These are phyloP conservation scores for Talaromyces wortmannii DNA, from an alignment of 495 filamentous ascomycete genomes.

Conservation along the genomic window DNA sequence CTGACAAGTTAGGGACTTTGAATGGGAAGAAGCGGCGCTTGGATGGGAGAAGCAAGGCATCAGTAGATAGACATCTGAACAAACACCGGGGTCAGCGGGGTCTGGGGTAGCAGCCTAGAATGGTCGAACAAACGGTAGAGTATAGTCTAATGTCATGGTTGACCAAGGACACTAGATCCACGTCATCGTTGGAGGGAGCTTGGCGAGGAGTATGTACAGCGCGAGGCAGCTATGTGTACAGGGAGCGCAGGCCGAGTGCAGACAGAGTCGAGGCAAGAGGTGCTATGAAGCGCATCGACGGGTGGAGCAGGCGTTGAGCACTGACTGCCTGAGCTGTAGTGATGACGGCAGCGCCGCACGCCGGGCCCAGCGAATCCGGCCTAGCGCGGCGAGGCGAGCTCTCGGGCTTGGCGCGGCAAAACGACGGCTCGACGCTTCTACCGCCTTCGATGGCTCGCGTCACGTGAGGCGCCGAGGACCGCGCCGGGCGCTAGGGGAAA, in stretches of 20 bases:
- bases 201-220: background rate
- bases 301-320: too few relatives aligned
- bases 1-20: constrained; percentile 67
- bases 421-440: constrained; percentile 16
- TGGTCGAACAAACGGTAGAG: constrained; percentile 24
- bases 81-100: background rate
- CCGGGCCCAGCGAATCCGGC: too few relatives aligned
- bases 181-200: constrained; percentile 6
- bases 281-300: too few relatives aligned
- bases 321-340: too few relatives aligned
- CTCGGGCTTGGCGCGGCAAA: background rate
- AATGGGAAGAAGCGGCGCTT: constrained; percentile 71
- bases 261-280: too few relatives aligned
- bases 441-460: constrained; percentile 28
- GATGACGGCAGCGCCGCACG: too few relatives aligned
- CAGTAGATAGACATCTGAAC: constrained; percentile 48
- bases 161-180: constrained; percentile 9
- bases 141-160: constrained; percentile 41
- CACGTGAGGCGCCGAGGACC: constrained; percentile 1
- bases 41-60: constrained; percentile 51
- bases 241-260: too few relatives aligned
- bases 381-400: too few relatives aligned
- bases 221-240: background rate
- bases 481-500: constrained; percentile 1
- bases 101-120: background rate